Percentiles rank a stretch among this genome's conserved stretches.
These are phyloP conservation scores for Teratosphaeria destructans DNA, from an alignment of 2,329 filamentous ascomycete genomes.

Conservation along the genomic window DNA sequence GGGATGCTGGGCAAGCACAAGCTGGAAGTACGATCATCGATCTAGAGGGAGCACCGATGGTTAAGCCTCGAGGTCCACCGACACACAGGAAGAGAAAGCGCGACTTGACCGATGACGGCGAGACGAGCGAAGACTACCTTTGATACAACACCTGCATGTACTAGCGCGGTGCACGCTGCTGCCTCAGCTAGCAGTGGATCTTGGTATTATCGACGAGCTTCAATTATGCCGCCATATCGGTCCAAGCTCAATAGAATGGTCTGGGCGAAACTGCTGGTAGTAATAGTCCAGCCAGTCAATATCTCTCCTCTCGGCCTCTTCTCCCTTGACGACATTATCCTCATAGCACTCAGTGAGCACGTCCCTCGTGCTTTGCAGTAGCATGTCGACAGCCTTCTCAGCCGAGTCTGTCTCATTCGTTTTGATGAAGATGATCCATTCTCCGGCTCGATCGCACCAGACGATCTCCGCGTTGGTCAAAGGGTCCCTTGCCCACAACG, in stretches of 20 bases:
- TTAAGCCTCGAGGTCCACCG: neutral
- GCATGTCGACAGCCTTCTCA: neutral
- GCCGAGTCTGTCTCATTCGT: neutral
- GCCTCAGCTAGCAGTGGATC: no score
- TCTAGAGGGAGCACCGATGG: neutral
- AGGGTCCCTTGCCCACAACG: neutral
- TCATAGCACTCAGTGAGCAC: neutral
- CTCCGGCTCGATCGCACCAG: neutral
- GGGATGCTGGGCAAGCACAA: neutral
- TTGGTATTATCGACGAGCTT: no score
- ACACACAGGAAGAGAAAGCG: neutral
- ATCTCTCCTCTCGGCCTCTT: neutral
- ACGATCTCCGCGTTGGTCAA: neutral
- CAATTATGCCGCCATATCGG: no score
- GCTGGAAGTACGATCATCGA: neutral
- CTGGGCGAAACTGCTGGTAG: neutral
- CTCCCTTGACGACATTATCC: neutral
- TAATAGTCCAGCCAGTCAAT: neutral
- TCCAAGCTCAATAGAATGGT: neutral
- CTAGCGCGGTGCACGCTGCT: no score
- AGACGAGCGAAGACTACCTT: neutral
- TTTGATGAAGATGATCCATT: neutral
- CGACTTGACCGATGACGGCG: neutral
- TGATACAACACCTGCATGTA: neutral
- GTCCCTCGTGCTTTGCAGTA: neutral